Percentiles rank a stretch among this genome's conserved stretches.
phyloP scores from a whole-genome alignment of 1,284 basidiomycete species.

The Naganishia cerealis region DNA sequence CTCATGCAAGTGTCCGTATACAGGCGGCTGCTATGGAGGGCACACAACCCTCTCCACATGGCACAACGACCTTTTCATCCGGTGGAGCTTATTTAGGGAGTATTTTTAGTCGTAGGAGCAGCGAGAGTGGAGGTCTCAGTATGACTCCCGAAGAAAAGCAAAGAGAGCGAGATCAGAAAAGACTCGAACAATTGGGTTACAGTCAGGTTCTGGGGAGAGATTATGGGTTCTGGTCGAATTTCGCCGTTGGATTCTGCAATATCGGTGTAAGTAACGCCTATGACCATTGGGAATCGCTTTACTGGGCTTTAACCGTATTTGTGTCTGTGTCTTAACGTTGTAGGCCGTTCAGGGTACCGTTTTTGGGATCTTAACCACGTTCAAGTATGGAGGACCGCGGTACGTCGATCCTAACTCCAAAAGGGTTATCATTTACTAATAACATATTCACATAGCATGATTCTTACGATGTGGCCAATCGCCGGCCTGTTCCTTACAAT shows the following conservation, averaged over 20 bases:
- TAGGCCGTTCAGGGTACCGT: slow-evolving; percentile 45
- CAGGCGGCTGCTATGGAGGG: background rate
- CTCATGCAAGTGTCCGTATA: slow-evolving; percentile 3
- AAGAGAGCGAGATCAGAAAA: slow-evolving; percentile 46
- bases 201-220: slow-evolving; percentile 51
- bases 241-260: slow-evolving; percentile 48
- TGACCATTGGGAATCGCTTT: slow-evolving; percentile 32
- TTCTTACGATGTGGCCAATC: slow-evolving; percentile 52
- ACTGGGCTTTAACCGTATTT: background rate
- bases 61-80: slow-evolving; percentile 1
- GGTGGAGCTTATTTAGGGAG: slow-evolving; percentile 3
- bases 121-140: slow-evolving; percentile 3
- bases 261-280: slow-evolving; percentile 42
- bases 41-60: background rate
- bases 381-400: slow-evolving; percentile 49
- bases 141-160: slow-evolving; percentile 32
- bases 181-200: slow-evolving; percentile 51
- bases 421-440: slow-evolving; percentile 10
- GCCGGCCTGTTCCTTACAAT: slow-evolving; percentile 45
- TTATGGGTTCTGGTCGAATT: slow-evolving; percentile 53
- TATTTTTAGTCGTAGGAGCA: slow-evolving; percentile 9
- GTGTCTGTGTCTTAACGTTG: background rate
- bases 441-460: slow-evolving; percentile 17
- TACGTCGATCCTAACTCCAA: background rate
- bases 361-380: slow-evolving; percentile 49